A percentile compares a stretch with the other conserved stretches of the same genome.
These are phyloP conservation scores for Flaveria floridana DNA, from an alignment of 140 eudicot genomes.

Conservation along the genomic window DNA sequence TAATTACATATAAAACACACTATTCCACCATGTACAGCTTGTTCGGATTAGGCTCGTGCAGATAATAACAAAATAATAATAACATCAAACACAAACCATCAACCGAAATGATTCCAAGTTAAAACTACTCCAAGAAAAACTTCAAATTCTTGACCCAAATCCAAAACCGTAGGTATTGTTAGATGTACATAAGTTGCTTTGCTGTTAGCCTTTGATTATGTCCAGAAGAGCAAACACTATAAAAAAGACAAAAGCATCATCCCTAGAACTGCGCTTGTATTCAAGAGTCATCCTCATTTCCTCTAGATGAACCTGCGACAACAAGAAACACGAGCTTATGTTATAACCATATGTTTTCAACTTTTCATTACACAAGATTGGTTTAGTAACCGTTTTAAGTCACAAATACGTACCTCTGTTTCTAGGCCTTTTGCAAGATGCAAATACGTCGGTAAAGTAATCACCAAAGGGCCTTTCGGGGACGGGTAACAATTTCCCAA, in stretches of 20 bases:
- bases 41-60: conserved; percentile 20
- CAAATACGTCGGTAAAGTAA: conserved; percentile 34
- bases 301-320: conserved; percentile 24
- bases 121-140: conserved; percentile 17
- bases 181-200: conserved; percentile 28
- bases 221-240: conserved; percentile 28
- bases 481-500: conserved; percentile 81
- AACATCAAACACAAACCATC: conserved; percentile 19
- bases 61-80: conserved; percentile 22
- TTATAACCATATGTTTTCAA: not conserved
- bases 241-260: conserved; percentile 9
- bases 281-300: conserved; percentile 24
- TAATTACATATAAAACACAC: not conserved
- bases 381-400: not conserved
- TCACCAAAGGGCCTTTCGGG: conserved; percentile 60
- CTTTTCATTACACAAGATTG: not conserved
- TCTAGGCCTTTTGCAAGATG: conserved; percentile 16
- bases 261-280: not conserved
- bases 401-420: conserved; percentile 18
- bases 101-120: conserved; percentile 20
- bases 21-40: conserved; percentile 32
- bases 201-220: conserved; percentile 31
- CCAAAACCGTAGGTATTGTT: conserved; percentile 25
- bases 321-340: conserved; percentile 10
- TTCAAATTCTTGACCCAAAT: conserved; percentile 13